Conservation (phyloP, 148 eudicot genomes). For the Heliamphora exappendiculata region DNA sequence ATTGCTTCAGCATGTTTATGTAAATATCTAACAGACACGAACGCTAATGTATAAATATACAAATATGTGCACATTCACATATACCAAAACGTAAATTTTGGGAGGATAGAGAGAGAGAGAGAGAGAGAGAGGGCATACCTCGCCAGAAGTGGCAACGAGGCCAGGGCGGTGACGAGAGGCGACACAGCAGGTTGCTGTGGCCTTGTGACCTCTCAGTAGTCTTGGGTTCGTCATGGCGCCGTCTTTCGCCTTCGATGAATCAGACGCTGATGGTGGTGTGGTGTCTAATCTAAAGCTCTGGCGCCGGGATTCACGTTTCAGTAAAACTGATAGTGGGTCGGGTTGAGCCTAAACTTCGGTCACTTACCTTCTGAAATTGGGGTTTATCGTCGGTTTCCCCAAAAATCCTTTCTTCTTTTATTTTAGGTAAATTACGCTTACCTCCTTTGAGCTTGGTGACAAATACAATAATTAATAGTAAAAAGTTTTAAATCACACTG, state of each 20-base stretch:
- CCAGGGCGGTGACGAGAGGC: constrained; percentile 62
- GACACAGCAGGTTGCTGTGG: constrained; percentile 62
- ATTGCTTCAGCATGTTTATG: not conserved
- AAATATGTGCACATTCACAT: not conserved
- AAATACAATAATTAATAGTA: too few relatives aligned
- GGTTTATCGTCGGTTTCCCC: too few relatives aligned
- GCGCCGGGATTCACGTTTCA: too few relatives aligned
- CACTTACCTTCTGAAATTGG: too few relatives aligned
- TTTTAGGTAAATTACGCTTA: too few relatives aligned
- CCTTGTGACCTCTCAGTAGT: constrained; percentile 63
- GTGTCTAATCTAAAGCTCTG: too few relatives aligned
- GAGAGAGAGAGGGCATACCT: constrained; percentile 32
- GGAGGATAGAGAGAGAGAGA: not conserved
- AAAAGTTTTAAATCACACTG: too few relatives aligned
- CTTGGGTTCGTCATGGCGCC: constrained; percentile 29
- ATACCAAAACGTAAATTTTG: not conserved
- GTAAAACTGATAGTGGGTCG: not conserved
- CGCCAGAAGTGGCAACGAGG: constrained; percentile 63
- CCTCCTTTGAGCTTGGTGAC: too few relatives aligned
- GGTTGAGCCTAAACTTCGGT: not conserved
- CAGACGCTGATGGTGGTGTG: too few relatives aligned
- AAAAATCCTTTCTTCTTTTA: too few relatives aligned
- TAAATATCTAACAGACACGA: too few relatives aligned
- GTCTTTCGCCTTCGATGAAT: not conserved
- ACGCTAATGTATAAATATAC: too few relatives aligned